phyloP scores from a whole-genome alignment of 441 rosid genomes.

The Corymbia calophylla region DNA sequence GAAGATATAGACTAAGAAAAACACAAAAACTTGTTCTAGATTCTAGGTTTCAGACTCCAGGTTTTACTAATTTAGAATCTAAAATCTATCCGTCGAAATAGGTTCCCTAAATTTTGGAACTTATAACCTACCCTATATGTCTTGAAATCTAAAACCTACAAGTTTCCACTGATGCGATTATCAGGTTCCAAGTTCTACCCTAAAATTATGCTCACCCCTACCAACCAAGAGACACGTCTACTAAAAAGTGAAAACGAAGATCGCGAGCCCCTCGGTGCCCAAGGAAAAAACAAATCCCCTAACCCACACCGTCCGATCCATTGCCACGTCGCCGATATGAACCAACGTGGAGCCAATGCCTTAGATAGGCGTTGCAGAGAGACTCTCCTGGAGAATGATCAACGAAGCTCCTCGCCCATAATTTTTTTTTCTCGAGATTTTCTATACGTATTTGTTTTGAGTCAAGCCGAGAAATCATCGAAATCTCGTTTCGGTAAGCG shows the following conservation, averaged over 20 bases:
- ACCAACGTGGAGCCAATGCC: conserved; percentile 41
- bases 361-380: conserved; percentile 44
- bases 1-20: too few relatives aligned
- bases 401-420: conserved; percentile 31
- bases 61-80: too few relatives aligned
- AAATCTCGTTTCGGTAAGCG: background rate
- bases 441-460: background rate
- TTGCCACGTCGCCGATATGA: conserved; percentile 61
- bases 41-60: too few relatives aligned
- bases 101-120: too few relatives aligned
- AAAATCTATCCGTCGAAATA: too few relatives aligned
- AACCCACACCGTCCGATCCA: conserved; percentile 32
- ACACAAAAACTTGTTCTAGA: too few relatives aligned
- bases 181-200: too few relatives aligned
- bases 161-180: too few relatives aligned
- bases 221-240: background rate
- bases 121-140: too few relatives aligned
- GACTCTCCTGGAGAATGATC: conserved; percentile 42
- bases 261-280: conserved; percentile 29
- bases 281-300: conserved; percentile 26
- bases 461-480: background rate
- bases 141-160: too few relatives aligned
- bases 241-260: background rate
- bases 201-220: too few relatives aligned
- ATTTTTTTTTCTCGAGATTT: conserved; percentile 7